Base-by-base conservation (phyloP, 257 asterid genomes). In the Solanum ossicruentum region DNA sequence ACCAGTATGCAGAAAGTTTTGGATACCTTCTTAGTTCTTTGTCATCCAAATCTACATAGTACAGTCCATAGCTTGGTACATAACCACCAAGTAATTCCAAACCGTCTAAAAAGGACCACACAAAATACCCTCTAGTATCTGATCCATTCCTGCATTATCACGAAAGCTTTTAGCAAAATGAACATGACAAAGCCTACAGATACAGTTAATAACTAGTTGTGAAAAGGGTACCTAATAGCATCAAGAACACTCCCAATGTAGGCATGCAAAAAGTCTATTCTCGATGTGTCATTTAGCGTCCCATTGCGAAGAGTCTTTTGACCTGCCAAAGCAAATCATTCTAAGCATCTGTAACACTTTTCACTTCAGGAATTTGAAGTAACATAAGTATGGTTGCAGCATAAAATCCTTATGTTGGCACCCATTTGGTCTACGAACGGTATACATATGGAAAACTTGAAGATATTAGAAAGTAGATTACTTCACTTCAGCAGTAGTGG, bases 21-120 rank as follows among this genome's bases (percentile, higher is more conserved):
- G 82, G 92, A 61, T 90, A 89, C 83, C 94, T 82, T 26, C 3
- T 88, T 12, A 88, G 54, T 16, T 92, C 82, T 61, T 89, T 71
- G 85, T 90, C 94, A 11, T 91, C 90, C 85, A 92, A 87, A 90
- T 93, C 95, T 0, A 93, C 97, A 47, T 90, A 91, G 89, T 84
- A 92, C 63, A 91, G 41, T 1, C 95, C 95, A 21, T 49, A 93
- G 10, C 89, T 84, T 11, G 61, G 4, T 11, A 15, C 36, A 82
- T 86, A 92, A 9, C 92, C 92, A 45, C 21, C 80, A 83, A 93
- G 54, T 60, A 93, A 9, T 88, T 93, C 96, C 21, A 92, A 84
- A 57, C 93, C 90, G 43, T 93, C 97, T 55, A 92, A 84, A 89
- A 93, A 91, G 20, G 90, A 49, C 97, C 97, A 93, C 3, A 7